These are phyloP conservation scores for Pyrenochaeta sp. DNA, from an alignment of 2,329 filamentous ascomycete species.

Conservation along the genomic window DNA sequence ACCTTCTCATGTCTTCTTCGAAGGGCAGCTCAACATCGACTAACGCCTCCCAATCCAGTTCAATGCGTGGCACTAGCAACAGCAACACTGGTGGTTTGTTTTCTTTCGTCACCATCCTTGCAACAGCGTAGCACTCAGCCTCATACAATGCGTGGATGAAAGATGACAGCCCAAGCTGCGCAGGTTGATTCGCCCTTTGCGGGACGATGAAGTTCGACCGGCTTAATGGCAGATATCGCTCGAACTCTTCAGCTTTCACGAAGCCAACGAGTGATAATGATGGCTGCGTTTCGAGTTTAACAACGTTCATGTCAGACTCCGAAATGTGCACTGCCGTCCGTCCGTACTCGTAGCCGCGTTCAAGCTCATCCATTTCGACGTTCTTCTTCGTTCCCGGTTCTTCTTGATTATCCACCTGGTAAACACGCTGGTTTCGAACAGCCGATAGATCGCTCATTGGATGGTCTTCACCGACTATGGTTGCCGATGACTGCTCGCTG, in stretches of 20 bases:
- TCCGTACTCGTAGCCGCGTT: conserved; percentile 95
- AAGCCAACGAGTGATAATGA: conserved; percentile 88
- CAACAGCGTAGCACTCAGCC: conserved; percentile 84
- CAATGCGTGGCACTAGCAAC: conserved; percentile 81
- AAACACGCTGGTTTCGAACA: conserved; percentile 80
- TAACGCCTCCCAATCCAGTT: conserved; percentile 81
- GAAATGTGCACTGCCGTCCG: conserved; percentile 90
- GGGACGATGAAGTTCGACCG: conserved; percentile 80
- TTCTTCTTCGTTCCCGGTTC: conserved; percentile 82
- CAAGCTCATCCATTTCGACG: conserved; percentile 81
- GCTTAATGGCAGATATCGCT: conserved; percentile 86
- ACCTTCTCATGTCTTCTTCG: conserved; percentile 88
- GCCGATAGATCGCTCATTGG: conserved; percentile 62
- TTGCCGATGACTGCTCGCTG: conserved; percentile 63
- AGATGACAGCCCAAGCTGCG: conserved; percentile 84
- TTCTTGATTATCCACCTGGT: conserved; percentile 78
- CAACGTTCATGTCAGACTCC: conserved; percentile 85
- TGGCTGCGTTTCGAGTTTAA: conserved; percentile 80
- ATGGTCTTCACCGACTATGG: conserved; percentile 53
- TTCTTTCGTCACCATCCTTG: conserved; percentile 84
- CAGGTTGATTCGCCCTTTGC: conserved; percentile 80
- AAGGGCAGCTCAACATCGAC: conserved; percentile 93
- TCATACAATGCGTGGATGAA: conserved; percentile 88
- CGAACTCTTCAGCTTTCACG: conserved; percentile 77
- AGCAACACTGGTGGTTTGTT: conserved; percentile 79